Base-by-base conservation (phyloP, 176 grass and related monocot genomes). In the Ampelocalamus luodianensis region DNA sequence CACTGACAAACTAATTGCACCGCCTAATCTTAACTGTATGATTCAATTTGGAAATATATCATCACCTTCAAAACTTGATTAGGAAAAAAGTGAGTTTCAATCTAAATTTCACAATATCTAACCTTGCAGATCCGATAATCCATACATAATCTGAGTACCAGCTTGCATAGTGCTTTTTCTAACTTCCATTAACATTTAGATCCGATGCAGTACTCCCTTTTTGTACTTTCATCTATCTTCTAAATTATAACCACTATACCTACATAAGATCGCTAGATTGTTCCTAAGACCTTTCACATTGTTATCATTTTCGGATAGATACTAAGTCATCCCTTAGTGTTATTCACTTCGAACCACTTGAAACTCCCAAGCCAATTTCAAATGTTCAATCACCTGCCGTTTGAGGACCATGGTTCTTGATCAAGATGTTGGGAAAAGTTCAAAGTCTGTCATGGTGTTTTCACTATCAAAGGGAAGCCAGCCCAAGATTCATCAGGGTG, bases 1-100 rank as follows among this genome's bases (percentile, higher is more conserved):
- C 12, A 63, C 11, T 1, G 8, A 37, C 18, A 78, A 29, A 46
- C 56, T 32, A 46, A 79, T 10, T 34, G 40, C 20, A 79, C 58
- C 42, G 22, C 76, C 15, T 64, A 64, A 46, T 65, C 40, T 79
- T 79, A 79, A 79, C 14, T 79, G 32, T 43, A 36, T 45, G 8
- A 44, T 79, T 48, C 24, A 65, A 65, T 65, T 17, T 32, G 16
- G 16, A 79, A 48, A 34, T 34, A 14, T 79, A 79, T 12, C 39
- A 64, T 48, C 42, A 29, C 27, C 76, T 65, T 65, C 24, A 79
- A 48, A 45, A 65, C 9, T 64, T 63, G 42, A 79, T 55, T 36
- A 55, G n/a, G 29, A 63, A 63, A 63, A 63, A 63, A 15, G 14
- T 29, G 2, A 63, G 24, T 15, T 63, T 14, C 60, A 62, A 61